Percentiles rank a stretch among this genome's conserved stretches.
Evolutionary conservation across 1,284 basidiomycete species (phyloP).

Genomic region (Marasmius fiardii): DNA sequence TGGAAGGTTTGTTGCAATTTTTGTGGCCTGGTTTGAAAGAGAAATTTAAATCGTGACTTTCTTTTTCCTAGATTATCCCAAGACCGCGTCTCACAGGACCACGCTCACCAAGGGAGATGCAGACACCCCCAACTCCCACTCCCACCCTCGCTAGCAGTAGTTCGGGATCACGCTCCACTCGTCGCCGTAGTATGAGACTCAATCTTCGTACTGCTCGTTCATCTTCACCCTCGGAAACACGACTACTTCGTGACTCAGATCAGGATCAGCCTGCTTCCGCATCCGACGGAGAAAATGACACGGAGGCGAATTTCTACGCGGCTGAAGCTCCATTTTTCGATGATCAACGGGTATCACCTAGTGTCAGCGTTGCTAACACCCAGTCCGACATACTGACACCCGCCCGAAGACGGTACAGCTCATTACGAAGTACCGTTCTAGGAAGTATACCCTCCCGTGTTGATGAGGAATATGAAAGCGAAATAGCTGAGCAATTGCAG

Average conservation of each 20-base stretch:
- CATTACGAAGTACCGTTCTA: background rate
- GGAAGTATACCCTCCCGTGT: background rate
- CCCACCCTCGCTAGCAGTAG: background rate
- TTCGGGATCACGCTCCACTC: background rate
- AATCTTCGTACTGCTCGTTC: background rate
- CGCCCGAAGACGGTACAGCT: background rate
- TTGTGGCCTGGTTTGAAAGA: background rate
- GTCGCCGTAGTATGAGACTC: background rate
- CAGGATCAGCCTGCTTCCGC: background rate
- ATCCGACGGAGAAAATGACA: background rate
- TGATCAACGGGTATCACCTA: background rate
- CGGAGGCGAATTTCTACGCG: slow-evolving; percentile 10
- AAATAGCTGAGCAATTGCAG: background rate
- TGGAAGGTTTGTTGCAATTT: background rate
- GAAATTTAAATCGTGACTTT: background rate
- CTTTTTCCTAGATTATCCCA: background rate
- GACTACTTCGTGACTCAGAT: background rate
- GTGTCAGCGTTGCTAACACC: slow-evolving; percentile 1
- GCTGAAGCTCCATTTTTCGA: background rate
- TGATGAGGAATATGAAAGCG: background rate
- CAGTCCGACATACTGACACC: slow-evolving; percentile 8
- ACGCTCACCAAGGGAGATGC: background rate
- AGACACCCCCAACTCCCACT: background rate
- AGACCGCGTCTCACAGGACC: background rate
- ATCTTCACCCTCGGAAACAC: slow-evolving; percentile 5